These are phyloP conservation scores for Clarireedia monteithiana DNA, from an alignment of 2,329 filamentous ascomycete genomes.

Conservation along the genomic window DNA sequence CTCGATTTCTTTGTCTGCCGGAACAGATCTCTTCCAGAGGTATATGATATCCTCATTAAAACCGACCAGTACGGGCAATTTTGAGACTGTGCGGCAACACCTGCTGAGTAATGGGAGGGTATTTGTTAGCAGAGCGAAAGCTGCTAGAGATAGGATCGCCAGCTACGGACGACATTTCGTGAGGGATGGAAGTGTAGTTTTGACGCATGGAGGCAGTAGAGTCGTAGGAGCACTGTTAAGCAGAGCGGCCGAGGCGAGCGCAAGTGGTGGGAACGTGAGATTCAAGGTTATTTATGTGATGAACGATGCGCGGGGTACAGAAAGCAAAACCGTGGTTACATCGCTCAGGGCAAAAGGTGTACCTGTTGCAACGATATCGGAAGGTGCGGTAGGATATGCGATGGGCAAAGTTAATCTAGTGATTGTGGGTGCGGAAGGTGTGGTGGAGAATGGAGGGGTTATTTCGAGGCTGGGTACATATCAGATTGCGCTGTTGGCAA, in stretches of 20 bases:
- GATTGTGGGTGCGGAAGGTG: constrained; percentile 69
- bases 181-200: constrained; percentile 67
- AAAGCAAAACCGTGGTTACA: constrained; percentile 64
- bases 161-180: constrained; percentile 72
- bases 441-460: constrained; percentile 89
- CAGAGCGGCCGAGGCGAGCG: constrained; percentile 60
- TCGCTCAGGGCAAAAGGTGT: constrained; percentile 67
- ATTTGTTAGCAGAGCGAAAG: constrained; percentile 82
- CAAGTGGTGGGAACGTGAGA: constrained; percentile 46
- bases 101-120: constrained; percentile 77
- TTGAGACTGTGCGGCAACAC: constrained; percentile 76
- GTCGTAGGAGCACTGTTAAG: constrained; percentile 73
- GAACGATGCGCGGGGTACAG: constrained; percentile 45
- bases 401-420: constrained; percentile 65
- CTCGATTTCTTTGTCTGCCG: constrained; percentile 84
- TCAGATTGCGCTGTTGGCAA: constrained; percentile 77
- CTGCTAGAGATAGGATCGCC: constrained; percentile 76
- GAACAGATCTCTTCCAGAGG: constrained; percentile 90
- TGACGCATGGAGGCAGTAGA: constrained; percentile 83
- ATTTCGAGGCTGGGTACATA: constrained; percentile 81
- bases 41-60: constrained; percentile 72
- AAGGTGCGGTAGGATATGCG: constrained; percentile 70
- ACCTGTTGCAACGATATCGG: constrained; percentile 73
- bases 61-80: constrained; percentile 50
- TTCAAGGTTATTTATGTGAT: constrained; percentile 82